Conservation (phyloP, 805 yeast species). For the Candida ipomoeae region DNA sequence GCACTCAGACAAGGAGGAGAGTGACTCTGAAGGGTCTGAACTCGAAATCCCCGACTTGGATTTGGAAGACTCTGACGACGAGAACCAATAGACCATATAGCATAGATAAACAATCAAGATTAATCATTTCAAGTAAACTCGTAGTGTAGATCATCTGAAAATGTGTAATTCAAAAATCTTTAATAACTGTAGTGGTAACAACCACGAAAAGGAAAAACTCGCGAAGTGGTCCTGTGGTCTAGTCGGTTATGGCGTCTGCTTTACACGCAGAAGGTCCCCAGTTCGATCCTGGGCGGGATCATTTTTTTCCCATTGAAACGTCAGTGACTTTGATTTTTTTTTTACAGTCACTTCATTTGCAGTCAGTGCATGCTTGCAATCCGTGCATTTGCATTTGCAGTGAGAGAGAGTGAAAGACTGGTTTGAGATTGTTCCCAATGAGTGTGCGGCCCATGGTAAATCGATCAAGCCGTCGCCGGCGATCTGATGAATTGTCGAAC, state of each 20-base stretch:
- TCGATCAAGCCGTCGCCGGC: constrained; percentile 15
- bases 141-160: not conserved
- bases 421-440: not conserved
- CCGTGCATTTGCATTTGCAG: not conserved
- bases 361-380: not conserved
- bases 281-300: constrained; percentile 99
- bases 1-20: constrained; percentile 3
- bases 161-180: too few relatives aligned
- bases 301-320: constrained; percentile 21
- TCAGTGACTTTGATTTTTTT: too few relatives aligned
- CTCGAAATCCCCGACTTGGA: constrained; percentile 50
- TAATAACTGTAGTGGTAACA: too few relatives aligned
- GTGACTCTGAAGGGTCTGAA: constrained; percentile 33
- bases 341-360: not conserved
- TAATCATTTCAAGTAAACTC: not conserved
- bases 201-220: accelerated
- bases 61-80: constrained; percentile 42
- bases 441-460: constrained; percentile 8
- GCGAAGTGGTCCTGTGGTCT: constrained; percentile 88
- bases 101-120: not conserved
- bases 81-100: constrained; percentile 5
- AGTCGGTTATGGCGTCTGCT: constrained; percentile 99
- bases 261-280: constrained; percentile 99
- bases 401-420: not conserved
- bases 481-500: constrained; percentile 16